phyloP scores from a whole-genome alignment of 164 flowering plant genomes.

The Euptelea pleiosperma region DNA sequence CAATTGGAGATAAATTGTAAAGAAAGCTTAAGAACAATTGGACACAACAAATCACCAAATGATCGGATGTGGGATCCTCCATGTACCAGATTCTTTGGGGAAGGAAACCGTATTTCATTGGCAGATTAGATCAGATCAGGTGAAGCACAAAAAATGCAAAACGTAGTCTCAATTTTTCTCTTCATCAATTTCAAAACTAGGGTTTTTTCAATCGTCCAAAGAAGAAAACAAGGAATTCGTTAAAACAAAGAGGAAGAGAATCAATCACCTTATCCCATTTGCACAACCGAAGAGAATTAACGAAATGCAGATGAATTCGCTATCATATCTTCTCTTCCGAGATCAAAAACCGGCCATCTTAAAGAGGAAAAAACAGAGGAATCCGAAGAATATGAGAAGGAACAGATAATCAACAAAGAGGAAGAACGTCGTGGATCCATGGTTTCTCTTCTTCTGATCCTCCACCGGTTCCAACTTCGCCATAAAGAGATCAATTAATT shows the following conservation, averaged over 20 bases:
- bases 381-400: conserved; percentile 45
- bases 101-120: not conserved
- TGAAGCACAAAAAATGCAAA: not conserved
- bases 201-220: too few species aligned
- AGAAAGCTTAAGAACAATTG: too few species aligned
- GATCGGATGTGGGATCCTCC: too few species aligned
- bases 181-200: too few species aligned
- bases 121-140: too few species aligned
- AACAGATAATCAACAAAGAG: conserved; percentile 58
- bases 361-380: conserved; percentile 45
- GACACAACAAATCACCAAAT: too few species aligned
- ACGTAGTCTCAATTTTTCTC: not conserved
- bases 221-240: not conserved
- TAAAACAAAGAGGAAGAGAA: not conserved
- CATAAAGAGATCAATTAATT: conserved; percentile 18
- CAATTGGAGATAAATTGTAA: too few species aligned
- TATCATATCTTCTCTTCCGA: not conserved
- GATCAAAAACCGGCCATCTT: conserved; percentile 39
- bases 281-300: not conserved
- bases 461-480: conserved; percentile 32
- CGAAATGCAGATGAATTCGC: not conserved
- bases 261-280: not conserved
- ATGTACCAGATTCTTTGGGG: not conserved
- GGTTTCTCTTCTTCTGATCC: conserved; percentile 32
- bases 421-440: conserved; percentile 57